A percentile compares a stretch with the other conserved stretches of the same genome.
Conservation (phyloP, 2,329 filamentous ascomycete species). For the Ophiostoma triangulosporum region DNA sequence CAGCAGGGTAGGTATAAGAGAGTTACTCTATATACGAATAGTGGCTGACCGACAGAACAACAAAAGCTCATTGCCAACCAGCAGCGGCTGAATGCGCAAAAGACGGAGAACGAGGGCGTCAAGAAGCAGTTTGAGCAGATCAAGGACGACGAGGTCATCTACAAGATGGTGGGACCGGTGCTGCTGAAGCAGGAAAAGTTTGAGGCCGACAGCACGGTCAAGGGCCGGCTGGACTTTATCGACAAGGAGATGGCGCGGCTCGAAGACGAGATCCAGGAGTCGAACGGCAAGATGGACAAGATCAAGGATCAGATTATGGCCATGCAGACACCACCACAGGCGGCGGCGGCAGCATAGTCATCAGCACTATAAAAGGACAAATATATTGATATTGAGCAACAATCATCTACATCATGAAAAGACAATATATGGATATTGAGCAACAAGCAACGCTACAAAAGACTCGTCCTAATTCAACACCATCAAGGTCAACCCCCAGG, state of each 20-base stretch:
- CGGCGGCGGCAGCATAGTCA: not conserved
- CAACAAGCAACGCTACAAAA: no score
- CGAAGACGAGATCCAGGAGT: constrained; percentile 41
- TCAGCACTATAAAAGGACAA: constrained; percentile 4
- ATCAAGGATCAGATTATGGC: constrained; percentile 48
- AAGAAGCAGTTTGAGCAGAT: constrained; percentile 76
- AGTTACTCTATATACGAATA: not conserved
- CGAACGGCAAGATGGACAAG: constrained; percentile 42
- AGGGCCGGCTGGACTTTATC: constrained; percentile 84
- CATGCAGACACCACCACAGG: constrained; percentile 31
- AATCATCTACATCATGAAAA: no score
- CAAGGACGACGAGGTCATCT: constrained; percentile 74
- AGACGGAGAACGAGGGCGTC: constrained; percentile 82
- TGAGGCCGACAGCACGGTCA: constrained; percentile 83
- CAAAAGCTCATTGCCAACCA: constrained; percentile 62
- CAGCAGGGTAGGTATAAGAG: constrained; percentile 52
- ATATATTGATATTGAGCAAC: no score
- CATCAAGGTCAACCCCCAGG: constrained; percentile 26
- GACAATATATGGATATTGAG: no score
- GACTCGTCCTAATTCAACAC: constrained; percentile 24
- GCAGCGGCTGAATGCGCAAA: constrained; percentile 87
- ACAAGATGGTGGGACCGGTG: constrained; percentile 89
- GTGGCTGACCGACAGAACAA: constrained; percentile 47
- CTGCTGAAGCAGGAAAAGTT: constrained; percentile 86
- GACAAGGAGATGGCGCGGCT: constrained; percentile 63